Evolutionary conservation across 2,329 filamentous ascomycete genomes (phyloP).

Genomic region (Talaromyces piceae): DNA sequence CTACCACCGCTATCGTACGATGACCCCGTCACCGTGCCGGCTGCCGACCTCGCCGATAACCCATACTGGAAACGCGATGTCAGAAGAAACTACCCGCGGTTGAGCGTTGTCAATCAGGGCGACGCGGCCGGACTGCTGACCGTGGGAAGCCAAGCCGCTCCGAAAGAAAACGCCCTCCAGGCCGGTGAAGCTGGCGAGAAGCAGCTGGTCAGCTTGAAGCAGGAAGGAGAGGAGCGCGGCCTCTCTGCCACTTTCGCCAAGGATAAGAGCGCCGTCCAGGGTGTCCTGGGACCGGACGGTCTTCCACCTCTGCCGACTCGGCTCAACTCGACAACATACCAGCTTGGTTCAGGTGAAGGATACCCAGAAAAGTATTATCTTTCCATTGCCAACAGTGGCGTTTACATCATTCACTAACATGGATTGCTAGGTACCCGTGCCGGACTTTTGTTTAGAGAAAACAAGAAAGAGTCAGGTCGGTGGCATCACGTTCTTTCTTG

Average conservation of each 20-base stretch:
- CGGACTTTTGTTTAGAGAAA: conserved; percentile 41
- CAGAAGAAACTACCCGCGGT: conserved; percentile 72
- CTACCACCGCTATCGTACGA: conserved; percentile 65
- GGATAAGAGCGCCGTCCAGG: conserved; percentile 46
- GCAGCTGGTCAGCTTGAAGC: conserved; percentile 67
- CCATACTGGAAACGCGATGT: conserved; percentile 93
- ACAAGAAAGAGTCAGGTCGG: conserved; percentile 1
- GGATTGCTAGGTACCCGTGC: conserved; percentile 35
- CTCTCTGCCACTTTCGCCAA: conserved; percentile 68
- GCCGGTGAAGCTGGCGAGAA: conserved; percentile 66
- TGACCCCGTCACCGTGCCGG: conserved; percentile 77
- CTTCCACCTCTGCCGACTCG: conserved; percentile 81
- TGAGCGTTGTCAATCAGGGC: conserved; percentile 72
- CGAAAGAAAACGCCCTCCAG: conserved; percentile 69
- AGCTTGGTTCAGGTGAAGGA: conserved; percentile 57
- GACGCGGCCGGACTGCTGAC: conserved; percentile 79
- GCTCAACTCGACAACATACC: conserved; percentile 55
- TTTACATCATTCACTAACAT: conserved; percentile 10
- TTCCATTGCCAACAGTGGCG: conserved; percentile 33
- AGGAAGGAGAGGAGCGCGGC: conserved; percentile 64
- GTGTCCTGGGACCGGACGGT: conserved; percentile 65
- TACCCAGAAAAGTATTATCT: conserved; percentile 58
- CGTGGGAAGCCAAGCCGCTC: conserved; percentile 71
- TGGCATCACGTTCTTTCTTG: background rate
- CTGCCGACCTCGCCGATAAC: conserved; percentile 82